Evolutionary conservation across 1,284 basidiomycete species (phyloP).

Genomic region (Moesziomyces globuligerus): DNA sequence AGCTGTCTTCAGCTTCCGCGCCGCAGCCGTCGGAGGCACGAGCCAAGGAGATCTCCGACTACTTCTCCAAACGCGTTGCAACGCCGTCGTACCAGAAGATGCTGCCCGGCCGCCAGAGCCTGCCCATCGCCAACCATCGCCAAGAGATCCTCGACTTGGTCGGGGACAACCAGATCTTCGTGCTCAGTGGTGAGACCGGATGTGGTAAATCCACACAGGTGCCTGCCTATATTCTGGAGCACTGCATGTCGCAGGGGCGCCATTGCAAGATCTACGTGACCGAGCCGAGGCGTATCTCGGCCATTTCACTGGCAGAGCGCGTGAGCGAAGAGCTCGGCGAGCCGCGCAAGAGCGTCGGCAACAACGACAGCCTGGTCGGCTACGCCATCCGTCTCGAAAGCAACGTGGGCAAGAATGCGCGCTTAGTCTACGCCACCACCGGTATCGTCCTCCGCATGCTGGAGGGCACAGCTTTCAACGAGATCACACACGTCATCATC

Average conservation of each 20-base stretch:
- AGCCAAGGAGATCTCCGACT: constrained; percentile 40
- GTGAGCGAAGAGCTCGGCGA: constrained; percentile 95
- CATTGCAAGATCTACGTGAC: constrained; percentile 94
- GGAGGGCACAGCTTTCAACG: constrained; percentile 88
- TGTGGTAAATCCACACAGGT: constrained; percentile 99
- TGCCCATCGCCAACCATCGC: constrained; percentile 90
- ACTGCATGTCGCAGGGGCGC: constrained; percentile 82
- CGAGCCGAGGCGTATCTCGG: constrained; percentile 94
- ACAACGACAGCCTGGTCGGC: constrained; percentile 83
- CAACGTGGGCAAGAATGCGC: constrained; percentile 70
- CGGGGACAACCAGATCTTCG: constrained; percentile 84
- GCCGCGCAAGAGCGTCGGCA: constrained; percentile 81
- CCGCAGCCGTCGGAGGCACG: constrained; percentile 36
- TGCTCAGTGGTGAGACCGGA: constrained; percentile 96
- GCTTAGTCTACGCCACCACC: constrained; percentile 76
- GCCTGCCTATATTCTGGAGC: constrained; percentile 92
- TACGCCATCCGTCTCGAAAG: constrained; percentile 95
- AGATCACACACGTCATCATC: constrained; percentile 90
- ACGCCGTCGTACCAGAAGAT: constrained; percentile 79
- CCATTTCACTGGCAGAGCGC: constrained; percentile 94
- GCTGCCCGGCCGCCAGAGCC: constrained; percentile 79
- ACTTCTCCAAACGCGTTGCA: constrained; percentile 26
- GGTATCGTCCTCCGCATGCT: constrained; percentile 98
- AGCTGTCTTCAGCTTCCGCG: constrained; percentile 38
- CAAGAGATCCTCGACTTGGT: constrained; percentile 79